Evolutionary conservation across 2,329 filamentous ascomycete genomes (phyloP), one percentile per base, ranked within the genome.

Genomic region (Ophiostoma australiae): DNA sequence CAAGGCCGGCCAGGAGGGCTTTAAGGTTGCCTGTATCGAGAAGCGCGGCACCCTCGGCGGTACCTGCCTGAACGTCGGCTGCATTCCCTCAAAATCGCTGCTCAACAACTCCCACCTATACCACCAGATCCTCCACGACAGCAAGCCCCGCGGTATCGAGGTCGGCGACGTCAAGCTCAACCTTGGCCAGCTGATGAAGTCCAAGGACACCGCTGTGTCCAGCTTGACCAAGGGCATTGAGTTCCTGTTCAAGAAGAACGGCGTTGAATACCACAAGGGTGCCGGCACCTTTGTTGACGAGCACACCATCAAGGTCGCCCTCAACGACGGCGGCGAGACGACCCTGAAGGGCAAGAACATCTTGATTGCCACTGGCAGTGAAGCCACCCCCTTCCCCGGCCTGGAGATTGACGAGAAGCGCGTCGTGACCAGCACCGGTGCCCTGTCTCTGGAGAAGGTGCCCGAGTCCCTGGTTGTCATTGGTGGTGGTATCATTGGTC

Each of bases 71-170:
- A 99, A 99, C 81, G 95, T 99, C 79, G 95, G 95, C 84, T 99
- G 95, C 84, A 99, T 99, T 80, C 95, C 95, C 76, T 99, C 95
- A 75, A 99, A 99, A 84, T 97, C 95, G 74, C 92, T 99, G 76
- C 92, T 99, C 81, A 99, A 98, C 90, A 98, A 98, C 87, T 97
- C 95, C 77, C 93, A 97, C 82, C 88, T 98, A 73, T 98, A 98
- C 86, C 94, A 98, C 85, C 91, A 94, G 83, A 91, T 97, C 79
- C 88, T 96, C 73, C 94, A 99, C 85, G 95, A 99, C 85, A 94
- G 93, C 76, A 97, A 97, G 85, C 89, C 91, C 83, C 93, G 95
- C 80, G 95, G 95, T 80, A 99, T 99, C 80, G 94, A 98, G 79
- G 95, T 99, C 77, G 90, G 91, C 79, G 93, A 97, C 83, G 94